Evolutionary conservation across 345 rosid genomes (phyloP), one percentile per base, ranked within the genome.

Genomic region (Citrus reticulata): DNA sequence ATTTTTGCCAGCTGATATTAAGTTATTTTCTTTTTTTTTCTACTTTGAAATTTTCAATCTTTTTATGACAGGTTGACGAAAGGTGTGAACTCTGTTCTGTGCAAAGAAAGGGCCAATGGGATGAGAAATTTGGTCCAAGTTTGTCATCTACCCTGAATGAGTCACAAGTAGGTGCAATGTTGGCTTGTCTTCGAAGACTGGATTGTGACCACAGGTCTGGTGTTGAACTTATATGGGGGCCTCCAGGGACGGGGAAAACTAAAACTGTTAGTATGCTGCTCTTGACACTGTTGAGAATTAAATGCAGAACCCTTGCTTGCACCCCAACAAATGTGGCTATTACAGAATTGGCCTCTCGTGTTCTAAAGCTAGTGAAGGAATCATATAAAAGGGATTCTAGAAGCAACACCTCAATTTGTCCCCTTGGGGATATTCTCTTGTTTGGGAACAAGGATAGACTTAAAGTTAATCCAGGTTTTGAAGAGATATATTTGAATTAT

Each of bases 41-140:
- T 16, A 1, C 17, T 6, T 39, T 51, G 57, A 51, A 4, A 51
- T 5, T 51, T 51, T 51, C 57, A 51, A 14, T 32, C 4, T 51
- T 51, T 51, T 14, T 4, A 16, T 51, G 20, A 51, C 57, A 51
- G 57, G 57, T 51, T 16, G 57, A 51, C 22, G 2, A 51, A 16
- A 51, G 20, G 5, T 51, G 57, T 17, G 22, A 39, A 62, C 22
- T 58, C 2, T 86, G 85, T 75, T 7, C 70, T 22, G 46, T 20
- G 17, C 24, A 51, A 20, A 63, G 7, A 14, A 13, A 4, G 68
- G 63, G 8, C 25, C 67, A 24, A 25, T 66, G 51, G 74, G 24
- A 61, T 55, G 80, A 70, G 40, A 72, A 16, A 4, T 46, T 82
- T 17, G 57, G 20, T 51, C 57, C 57, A 49, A 49, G 20, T 49